Conservation (phyloP, 306 rosid species). For the Comarum palustre region DNA sequence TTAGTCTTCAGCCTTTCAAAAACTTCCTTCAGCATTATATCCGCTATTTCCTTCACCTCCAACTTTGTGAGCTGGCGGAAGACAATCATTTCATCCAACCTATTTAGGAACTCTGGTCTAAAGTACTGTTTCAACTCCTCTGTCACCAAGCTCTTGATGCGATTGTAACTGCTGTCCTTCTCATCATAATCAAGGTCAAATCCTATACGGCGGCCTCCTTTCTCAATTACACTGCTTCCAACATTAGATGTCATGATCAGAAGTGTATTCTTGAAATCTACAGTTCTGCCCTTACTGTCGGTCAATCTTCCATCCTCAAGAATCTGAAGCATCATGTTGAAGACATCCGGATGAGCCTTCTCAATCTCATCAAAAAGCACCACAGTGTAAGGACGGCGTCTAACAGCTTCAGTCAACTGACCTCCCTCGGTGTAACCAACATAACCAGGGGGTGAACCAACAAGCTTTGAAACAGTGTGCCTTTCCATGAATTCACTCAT, state of each 20-base stretch:
- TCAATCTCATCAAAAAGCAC: conserved; percentile 93
- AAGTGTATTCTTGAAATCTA: conserved; percentile 94
- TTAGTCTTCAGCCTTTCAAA: conserved; percentile 72
- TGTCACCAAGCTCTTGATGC: conserved; percentile 90
- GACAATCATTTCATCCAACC: conserved; percentile 94
- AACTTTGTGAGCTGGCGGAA: conserved; percentile 89
- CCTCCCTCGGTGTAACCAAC: conserved; percentile 98
- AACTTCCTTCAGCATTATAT: conserved; percentile 90
- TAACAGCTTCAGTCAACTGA: conserved; percentile 92
- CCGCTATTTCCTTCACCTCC: conserved; percentile 94
- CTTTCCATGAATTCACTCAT: conserved; percentile 99
- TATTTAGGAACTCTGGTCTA: conserved; percentile 86
- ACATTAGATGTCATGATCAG: conserved; percentile 93
- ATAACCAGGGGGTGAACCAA: conserved; percentile 96
- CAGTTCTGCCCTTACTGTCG: conserved; percentile 94
- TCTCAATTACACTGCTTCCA: conserved; percentile 96
- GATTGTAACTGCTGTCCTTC: conserved; percentile 83
- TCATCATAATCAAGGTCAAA: conserved; percentile 87
- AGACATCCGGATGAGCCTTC: conserved; percentile 96
- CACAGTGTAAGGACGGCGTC: conserved; percentile 94
- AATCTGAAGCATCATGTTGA: conserved; percentile 98
- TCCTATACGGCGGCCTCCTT: conserved; percentile 85
- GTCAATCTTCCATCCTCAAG: conserved; percentile 94
- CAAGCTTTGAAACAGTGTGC: conserved; percentile 89
- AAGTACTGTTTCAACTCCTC: conserved; percentile 91